A percentile compares a stretch with the other conserved stretches of the same genome.
phyloP scores from a whole-genome alignment of 2,329 filamentous ascomycete genomes.

The Calonectria pseudoturangicola region DNA sequence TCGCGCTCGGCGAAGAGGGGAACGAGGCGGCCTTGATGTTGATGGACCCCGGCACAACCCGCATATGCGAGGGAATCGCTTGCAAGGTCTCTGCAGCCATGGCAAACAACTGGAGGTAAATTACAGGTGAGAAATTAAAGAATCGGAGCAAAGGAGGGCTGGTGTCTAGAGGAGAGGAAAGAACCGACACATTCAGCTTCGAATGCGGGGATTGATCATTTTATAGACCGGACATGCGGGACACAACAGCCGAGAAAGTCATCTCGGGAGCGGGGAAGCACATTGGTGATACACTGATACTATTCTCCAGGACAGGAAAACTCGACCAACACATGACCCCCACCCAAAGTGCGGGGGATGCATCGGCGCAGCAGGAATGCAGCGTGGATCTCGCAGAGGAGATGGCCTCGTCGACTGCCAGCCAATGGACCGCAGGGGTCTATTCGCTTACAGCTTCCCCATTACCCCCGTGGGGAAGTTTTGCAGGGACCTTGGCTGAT shows the following conservation, averaged over 20 bases:
- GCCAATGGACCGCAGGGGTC: not conserved
- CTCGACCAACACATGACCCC: conserved; percentile 18
- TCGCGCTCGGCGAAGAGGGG: conserved; percentile 15
- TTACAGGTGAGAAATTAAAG: not conserved
- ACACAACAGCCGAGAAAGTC: conserved; percentile 13
- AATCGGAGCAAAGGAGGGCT: not conserved
- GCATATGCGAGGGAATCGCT: conserved; percentile 34
- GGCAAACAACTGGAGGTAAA: not conserved
- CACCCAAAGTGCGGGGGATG: conserved; percentile 35
- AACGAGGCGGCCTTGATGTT: conserved; percentile 32
- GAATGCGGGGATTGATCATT: not conserved
- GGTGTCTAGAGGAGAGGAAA: not conserved
- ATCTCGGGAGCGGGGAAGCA: conserved; percentile 33
- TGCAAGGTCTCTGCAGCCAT: conserved; percentile 15
- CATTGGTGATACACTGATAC: conserved; percentile 8
- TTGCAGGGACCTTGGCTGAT: conserved; percentile 5
- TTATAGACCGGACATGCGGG: conserved; percentile 20
- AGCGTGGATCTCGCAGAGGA: conserved; percentile 14
- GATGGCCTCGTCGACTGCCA: not conserved
- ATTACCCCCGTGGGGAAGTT: conserved; percentile 14
- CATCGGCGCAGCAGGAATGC: conserved; percentile 11
- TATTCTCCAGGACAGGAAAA: conserved; percentile 8
- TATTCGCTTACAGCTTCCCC: conserved; percentile 34
- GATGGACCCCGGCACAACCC: conserved; percentile 32
- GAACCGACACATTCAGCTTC: not conserved